phyloP scores from a whole-genome alignment of 257 asterid genomes.

The Lycium ferocissimum region DNA sequence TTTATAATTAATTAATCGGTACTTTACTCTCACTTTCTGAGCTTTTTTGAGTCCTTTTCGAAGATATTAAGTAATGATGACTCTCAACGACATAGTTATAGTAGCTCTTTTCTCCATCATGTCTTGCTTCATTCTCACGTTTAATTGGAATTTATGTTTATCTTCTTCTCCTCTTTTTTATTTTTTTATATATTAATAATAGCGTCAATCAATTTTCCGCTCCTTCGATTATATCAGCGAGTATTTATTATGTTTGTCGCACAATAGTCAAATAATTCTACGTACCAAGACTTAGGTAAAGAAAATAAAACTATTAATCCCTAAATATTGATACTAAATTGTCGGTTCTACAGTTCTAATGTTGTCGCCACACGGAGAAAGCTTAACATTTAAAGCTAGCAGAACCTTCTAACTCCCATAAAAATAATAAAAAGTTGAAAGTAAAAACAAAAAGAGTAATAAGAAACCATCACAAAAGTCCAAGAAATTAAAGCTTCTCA shows the following conservation, averaged over 20 bases:
- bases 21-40: constrained; percentile 37
- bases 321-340: neutral
- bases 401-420: neutral
- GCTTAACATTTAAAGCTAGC: neutral
- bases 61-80: constrained; percentile 26
- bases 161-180: too few species aligned
- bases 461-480: constrained; percentile 1
- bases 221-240: too few species aligned
- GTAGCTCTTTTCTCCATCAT: neutral
- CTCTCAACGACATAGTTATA: constrained; percentile 17
- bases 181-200: too few species aligned
- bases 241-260: too few species aligned
- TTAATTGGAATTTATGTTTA: constrained; percentile 24
- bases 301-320: neutral
- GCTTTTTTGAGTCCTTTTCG: constrained; percentile 27
- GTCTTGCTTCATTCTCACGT: constrained; percentile 25
- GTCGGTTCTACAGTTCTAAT: neutral
- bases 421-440: neutral
- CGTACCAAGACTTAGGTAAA: neutral
- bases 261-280: too few species aligned
- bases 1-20: constrained; percentile 35
- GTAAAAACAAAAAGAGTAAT: too few species aligned
- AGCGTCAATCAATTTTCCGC: too few species aligned
- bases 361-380: neutral
- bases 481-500: neutral